Evolutionary conservation across 2,329 filamentous ascomycete species (phyloP).

Genomic region (Alternaria conjuncta): DNA sequence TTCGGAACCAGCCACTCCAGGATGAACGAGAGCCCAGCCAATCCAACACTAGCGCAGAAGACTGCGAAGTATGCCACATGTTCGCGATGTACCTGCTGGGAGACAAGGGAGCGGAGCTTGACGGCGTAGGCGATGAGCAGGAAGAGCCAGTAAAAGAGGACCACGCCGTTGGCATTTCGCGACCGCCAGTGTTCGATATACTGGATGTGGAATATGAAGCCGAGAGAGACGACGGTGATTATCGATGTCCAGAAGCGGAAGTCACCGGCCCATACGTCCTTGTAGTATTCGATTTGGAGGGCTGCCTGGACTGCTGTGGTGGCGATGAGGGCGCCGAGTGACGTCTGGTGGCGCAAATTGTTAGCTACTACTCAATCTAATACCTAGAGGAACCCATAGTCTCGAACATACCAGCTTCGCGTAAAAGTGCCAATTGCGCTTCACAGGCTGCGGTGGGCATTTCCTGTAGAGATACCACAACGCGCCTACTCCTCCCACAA

Average conservation of each 20-base stretch:
- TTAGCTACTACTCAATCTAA: conserved; percentile 8
- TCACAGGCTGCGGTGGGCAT: conserved; percentile 69
- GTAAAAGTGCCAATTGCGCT: conserved; percentile 92
- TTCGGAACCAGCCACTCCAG: conserved; percentile 91
- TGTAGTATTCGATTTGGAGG: conserved; percentile 75
- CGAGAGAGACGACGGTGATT: conserved; percentile 73
- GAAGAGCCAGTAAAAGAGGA: conserved; percentile 90
- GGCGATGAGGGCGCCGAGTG: conserved; percentile 71
- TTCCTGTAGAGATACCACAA: conserved; percentile 79
- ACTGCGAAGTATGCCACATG: conserved; percentile 77
- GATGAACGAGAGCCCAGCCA: conserved; percentile 73
- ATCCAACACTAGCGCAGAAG: conserved; percentile 73
- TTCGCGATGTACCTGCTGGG: conserved; percentile 72
- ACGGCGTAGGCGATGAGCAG: conserved; percentile 78
- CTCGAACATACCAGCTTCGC: conserved; percentile 73
- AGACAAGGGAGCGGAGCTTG: conserved; percentile 85
- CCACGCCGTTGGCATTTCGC: conserved; percentile 84
- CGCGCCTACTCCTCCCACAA: conserved; percentile 77
- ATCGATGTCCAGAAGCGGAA: conserved; percentile 86
- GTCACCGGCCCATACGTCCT: conserved; percentile 75
- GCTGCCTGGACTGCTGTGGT: conserved; percentile 74
- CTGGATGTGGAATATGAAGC: conserved; percentile 78
- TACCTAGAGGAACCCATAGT: not conserved
- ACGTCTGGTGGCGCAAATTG: conserved; percentile 51
- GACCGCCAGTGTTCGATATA: conserved; percentile 85